Conservation (phyloP, 306 rosid genomes). For the Morella rubra region DNA sequence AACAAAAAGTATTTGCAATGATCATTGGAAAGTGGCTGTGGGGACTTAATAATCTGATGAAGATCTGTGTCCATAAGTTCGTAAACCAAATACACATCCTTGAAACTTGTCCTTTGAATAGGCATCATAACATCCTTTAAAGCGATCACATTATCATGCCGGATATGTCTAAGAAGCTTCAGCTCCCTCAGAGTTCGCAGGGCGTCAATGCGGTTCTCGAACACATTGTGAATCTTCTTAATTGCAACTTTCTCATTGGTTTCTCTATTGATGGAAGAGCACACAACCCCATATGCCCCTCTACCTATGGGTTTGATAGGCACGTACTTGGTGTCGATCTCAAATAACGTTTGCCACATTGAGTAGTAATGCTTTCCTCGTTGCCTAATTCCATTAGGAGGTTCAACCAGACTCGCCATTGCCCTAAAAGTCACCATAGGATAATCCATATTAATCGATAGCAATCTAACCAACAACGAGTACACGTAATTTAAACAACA, state of each 20-base stretch:
- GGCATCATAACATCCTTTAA: constrained; percentile 90
- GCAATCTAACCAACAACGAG: not conserved
- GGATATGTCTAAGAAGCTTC: constrained; percentile 69
- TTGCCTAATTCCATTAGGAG: constrained; percentile 54
- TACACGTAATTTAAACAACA: not conserved
- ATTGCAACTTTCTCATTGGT: constrained; percentile 85
- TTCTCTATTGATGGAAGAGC: constrained; percentile 73
- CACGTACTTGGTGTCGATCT: constrained; percentile 75
- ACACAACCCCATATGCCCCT: constrained; percentile 85
- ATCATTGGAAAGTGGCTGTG: constrained; percentile 66
- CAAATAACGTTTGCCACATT: constrained; percentile 76
- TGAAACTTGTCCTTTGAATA: constrained; percentile 53
- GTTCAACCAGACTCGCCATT: constrained; percentile 75
- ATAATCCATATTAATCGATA: constrained; percentile 21
- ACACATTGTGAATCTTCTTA: constrained; percentile 76
- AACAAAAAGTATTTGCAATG: constrained; percentile 79
- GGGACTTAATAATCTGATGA: constrained; percentile 69
- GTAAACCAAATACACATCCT: constrained; percentile 83
- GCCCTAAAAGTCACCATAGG: constrained; percentile 35
- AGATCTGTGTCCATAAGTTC: constrained; percentile 97
- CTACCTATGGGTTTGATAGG: constrained; percentile 81
- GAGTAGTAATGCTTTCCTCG: constrained; percentile 67
- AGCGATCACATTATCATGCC: constrained; percentile 78
- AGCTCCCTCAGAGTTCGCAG: constrained; percentile 80
- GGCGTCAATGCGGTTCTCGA: constrained; percentile 62